These are phyloP conservation scores for Pseudocercospora fijiensis DNA, from an alignment of 2,329 filamentous ascomycete genomes.

Conservation along the genomic window DNA sequence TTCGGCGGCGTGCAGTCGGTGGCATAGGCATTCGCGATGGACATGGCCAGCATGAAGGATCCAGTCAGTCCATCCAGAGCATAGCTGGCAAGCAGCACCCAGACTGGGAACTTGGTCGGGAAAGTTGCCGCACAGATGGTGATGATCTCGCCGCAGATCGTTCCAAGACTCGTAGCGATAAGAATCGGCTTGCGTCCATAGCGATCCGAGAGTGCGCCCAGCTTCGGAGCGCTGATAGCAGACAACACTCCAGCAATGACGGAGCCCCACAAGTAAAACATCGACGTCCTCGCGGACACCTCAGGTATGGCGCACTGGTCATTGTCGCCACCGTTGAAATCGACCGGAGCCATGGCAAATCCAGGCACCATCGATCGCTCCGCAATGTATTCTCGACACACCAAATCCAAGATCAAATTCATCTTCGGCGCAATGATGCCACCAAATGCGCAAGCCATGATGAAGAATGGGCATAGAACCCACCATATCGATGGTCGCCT, in stretches of 20 bases:
- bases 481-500: constrained; percentile 70
- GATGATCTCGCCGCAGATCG: constrained; percentile 70
- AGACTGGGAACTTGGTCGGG: constrained; percentile 70
- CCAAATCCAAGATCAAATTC: constrained; percentile 78
- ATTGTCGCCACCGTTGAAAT: constrained; percentile 66
- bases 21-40: constrained; percentile 79
- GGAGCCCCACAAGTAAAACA: constrained; percentile 74
- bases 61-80: constrained; percentile 80
- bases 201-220: constrained; percentile 83
- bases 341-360: constrained; percentile 61
- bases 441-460: constrained; percentile 84
- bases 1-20: constrained; percentile 83
- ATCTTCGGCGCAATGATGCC: constrained; percentile 82
- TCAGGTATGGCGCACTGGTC: constrained; percentile 76
- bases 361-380: constrained; percentile 63
- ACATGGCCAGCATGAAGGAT: constrained; percentile 81
- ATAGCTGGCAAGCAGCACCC: constrained; percentile 74
- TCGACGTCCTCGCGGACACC: constrained; percentile 73
- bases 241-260: constrained; percentile 74
- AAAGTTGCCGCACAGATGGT: constrained; percentile 76
- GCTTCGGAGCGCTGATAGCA: constrained; percentile 75
- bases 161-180: constrained; percentile 70
- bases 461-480: constrained; percentile 74
- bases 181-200: constrained; percentile 77
- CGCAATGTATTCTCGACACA: constrained; percentile 79